These are phyloP conservation scores for Cornus suecica DNA, from an alignment of 148 eudicot genomes.

Conservation along the genomic window DNA sequence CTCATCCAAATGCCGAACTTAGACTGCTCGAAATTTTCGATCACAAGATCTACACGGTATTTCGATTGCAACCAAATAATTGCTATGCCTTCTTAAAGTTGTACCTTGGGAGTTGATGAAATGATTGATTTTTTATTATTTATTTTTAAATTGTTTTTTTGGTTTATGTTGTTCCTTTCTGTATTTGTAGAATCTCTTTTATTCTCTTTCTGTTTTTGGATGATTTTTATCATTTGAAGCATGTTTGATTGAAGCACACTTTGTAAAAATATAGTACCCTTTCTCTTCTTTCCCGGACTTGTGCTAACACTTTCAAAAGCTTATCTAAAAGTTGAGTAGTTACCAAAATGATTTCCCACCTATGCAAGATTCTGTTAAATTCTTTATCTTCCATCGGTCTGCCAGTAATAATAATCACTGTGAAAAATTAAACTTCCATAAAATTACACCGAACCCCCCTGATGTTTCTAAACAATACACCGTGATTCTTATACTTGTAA, in stretches of 20 bases:
- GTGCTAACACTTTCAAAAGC: neutral
- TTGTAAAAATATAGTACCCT: neutral
- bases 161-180: neutral
- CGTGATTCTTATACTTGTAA: too few relatives aligned
- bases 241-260: neutral
- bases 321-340: neutral
- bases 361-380: neutral
- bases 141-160: too few relatives aligned
- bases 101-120: neutral
- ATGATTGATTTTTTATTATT: neutral
- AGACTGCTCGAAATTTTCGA: slow-evolving; percentile 87
- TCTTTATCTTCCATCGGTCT: too few relatives aligned
- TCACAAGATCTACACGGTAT: slow-evolving; percentile 95
- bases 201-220: neutral
- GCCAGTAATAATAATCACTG: too few relatives aligned
- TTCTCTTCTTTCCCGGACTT: neutral
- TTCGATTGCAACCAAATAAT: neutral
- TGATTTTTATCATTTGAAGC: neutral
- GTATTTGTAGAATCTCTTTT: neutral
- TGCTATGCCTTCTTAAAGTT: neutral
- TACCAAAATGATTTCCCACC: neutral
- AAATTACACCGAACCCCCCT: too few relatives aligned
- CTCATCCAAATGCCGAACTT: slow-evolving; percentile 82
- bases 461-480: too few relatives aligned
- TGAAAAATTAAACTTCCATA: too few relatives aligned